Evolutionary conservation across 495 filamentous ascomycete species (phyloP).

Genomic region (Chlorociboria aeruginascens): DNA sequence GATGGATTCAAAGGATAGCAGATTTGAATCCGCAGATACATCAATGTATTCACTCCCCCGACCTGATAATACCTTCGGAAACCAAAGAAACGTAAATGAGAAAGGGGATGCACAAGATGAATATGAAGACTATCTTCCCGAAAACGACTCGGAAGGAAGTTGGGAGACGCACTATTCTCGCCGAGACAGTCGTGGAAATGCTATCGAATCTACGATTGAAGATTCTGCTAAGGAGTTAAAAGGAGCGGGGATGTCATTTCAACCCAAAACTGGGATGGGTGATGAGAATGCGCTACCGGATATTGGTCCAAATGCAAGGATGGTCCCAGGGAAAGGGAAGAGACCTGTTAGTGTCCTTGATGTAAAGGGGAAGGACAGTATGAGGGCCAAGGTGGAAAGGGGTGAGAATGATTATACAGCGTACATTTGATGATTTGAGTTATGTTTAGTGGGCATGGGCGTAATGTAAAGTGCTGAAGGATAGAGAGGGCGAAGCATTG

Average conservation of each 20-base stretch:
- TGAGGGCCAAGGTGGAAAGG: conserved; percentile 1
- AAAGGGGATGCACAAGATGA: neutral
- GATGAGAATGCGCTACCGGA: neutral
- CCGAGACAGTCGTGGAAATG: conserved; percentile 2
- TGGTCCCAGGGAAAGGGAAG: conserved; percentile 1
- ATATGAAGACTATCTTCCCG: conserved; percentile 3
- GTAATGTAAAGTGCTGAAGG: too few species aligned
- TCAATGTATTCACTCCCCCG: neutral
- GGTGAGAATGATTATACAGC: conserved; percentile 3
- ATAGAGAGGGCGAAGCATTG: neutral
- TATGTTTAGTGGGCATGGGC: neutral
- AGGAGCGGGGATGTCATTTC: neutral
- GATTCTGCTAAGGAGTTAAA: neutral
- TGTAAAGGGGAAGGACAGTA: neutral
- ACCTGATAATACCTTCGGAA: neutral
- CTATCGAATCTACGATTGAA: neutral
- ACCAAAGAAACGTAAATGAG: neutral
- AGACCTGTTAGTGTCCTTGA: conserved; percentile 11
- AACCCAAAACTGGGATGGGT: neutral
- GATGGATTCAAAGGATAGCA: conserved; percentile 5
- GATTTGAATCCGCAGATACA: conserved; percentile 9
- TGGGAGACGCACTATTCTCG: conserved; percentile 9
- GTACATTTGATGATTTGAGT: conserved; percentile 3
- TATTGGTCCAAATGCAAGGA: conserved; percentile 4
- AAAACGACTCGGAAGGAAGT: conserved; percentile 7